phyloP scores from a whole-genome alignment of 192 early-diverging fungal genomes.

The Jimgerdemannia flammicorona region DNA sequence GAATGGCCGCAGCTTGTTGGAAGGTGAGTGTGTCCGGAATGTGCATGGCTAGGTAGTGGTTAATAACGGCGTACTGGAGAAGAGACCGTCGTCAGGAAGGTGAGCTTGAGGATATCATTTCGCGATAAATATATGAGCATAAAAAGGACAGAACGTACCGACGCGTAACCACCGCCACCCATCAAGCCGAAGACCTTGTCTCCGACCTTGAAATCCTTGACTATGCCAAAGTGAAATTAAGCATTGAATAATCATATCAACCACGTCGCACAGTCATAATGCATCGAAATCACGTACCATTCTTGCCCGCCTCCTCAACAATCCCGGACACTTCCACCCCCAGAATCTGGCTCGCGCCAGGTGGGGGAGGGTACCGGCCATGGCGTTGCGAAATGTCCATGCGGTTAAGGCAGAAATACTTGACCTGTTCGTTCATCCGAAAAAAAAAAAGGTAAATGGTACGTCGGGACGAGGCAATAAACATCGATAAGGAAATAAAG shows the following conservation, averaged over 20 bases:
- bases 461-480: neutral
- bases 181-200: conserved; percentile 74
- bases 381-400: conserved; percentile 76
- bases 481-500: no score
- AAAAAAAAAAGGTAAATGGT: neutral
- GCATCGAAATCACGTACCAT: conserved; percentile 20
- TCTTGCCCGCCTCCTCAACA: conserved; percentile 44
- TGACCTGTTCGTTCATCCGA: conserved; percentile 23
- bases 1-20: conserved; percentile 65
- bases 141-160: conserved; percentile 22
- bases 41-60: conserved; percentile 53
- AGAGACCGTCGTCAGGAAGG: neutral
- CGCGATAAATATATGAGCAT: neutral
- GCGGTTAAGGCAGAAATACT: conserved; percentile 67
- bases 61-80: conserved; percentile 55
- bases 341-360: conserved; percentile 57
- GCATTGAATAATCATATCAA: neutral
- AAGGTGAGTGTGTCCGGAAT: conserved; percentile 51
- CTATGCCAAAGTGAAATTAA: conserved; percentile 9
- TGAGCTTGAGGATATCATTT: neutral
- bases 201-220: conserved; percentile 50
- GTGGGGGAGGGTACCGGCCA: conserved; percentile 64
- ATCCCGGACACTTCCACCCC: conserved; percentile 74
- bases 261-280: no score
- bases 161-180: conserved; percentile 72